These are phyloP conservation scores for Fennellomyces sp. DNA, from an alignment of 371 early-diverging fungal species.

Conservation along the genomic window DNA sequence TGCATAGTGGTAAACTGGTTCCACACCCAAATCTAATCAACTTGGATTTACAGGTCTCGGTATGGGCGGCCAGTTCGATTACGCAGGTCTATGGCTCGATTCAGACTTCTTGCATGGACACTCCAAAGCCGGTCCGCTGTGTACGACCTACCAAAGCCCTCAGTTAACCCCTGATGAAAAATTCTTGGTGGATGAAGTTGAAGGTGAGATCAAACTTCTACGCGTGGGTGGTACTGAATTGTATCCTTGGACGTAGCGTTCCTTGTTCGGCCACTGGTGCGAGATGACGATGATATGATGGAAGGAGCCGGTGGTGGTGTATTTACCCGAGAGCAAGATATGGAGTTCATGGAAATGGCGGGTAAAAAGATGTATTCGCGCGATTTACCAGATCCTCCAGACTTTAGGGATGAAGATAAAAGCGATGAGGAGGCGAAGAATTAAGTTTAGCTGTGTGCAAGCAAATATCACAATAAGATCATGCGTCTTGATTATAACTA, in stretches of 20 bases:
- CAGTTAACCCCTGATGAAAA: slow-evolving; percentile 52
- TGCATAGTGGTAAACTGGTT: not conserved
- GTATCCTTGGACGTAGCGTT: slow-evolving; percentile 50
- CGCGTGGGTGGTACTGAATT: not conserved
- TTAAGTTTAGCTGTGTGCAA: too few relatives aligned
- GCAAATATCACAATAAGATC: too few relatives aligned
- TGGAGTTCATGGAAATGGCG: slow-evolving; percentile 88
- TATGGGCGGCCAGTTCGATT: slow-evolving; percentile 84
- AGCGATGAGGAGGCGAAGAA: not conserved
- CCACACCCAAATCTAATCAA: not conserved
- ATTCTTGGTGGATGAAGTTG: slow-evolving; percentile 73
- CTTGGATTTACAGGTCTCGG: slow-evolving; percentile 51
- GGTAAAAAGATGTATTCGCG: slow-evolving; percentile 81
- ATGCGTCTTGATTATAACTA: too few relatives aligned
- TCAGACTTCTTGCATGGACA: slow-evolving; percentile 72
- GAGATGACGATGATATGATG: slow-evolving; percentile 58
- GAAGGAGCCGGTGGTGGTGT: slow-evolving; percentile 53
- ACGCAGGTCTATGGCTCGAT: slow-evolving; percentile 83
- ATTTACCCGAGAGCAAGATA: slow-evolving; percentile 72
- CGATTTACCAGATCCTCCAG: slow-evolving; percentile 38
- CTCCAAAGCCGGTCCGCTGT: slow-evolving; percentile 70
- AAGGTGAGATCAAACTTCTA: slow-evolving; percentile 52
- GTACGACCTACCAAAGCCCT: slow-evolving; percentile 72
- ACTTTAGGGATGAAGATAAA: slow-evolving; percentile 1
- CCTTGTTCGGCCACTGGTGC: slow-evolving; percentile 62